Percentiles rank a stretch among this genome's conserved stretches.
phyloP scores from a whole-genome alignment of 257 asterid species.

The Solanum lignicaule region DNA sequence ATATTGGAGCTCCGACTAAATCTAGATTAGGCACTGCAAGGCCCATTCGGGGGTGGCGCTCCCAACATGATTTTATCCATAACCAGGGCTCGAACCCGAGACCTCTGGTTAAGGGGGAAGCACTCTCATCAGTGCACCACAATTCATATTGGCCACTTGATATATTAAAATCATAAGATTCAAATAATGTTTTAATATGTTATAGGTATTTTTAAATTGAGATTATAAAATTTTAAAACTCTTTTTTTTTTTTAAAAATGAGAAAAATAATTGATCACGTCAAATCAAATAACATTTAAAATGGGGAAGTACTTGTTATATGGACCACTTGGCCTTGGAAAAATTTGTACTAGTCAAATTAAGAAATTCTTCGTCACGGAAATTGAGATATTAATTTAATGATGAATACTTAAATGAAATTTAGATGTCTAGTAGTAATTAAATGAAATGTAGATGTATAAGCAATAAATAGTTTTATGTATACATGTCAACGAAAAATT shows the following conservation, averaged over 20 bases:
- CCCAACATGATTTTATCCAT: too few species aligned
- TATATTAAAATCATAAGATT: too few species aligned
- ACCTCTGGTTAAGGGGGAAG: too few species aligned
- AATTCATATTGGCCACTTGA: too few species aligned
- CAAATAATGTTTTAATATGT: too few species aligned
- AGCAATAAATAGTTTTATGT: not conserved
- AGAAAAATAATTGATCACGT: too few species aligned
- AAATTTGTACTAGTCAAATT: not conserved
- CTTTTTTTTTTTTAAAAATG: too few species aligned
- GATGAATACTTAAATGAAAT: not conserved
- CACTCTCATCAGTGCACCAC: accelerated
- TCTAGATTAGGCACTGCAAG: too few species aligned
- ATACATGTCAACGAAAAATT: not conserved
- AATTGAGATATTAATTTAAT: not conserved
- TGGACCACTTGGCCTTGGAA: not conserved
- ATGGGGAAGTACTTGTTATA: not conserved
- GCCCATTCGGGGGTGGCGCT: accelerated
- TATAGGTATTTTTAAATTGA: too few species aligned
- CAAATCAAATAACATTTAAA: too few species aligned
- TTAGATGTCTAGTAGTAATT: not conserved
- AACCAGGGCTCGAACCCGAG: accelerated
- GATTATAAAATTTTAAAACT: too few species aligned
- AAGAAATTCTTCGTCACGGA: not conserved
- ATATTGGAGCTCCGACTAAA: too few species aligned
- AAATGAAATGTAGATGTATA: not conserved